Base-by-base conservation (phyloP, 257 asterid genomes). In the Parsonsia alboflavescens region DNA sequence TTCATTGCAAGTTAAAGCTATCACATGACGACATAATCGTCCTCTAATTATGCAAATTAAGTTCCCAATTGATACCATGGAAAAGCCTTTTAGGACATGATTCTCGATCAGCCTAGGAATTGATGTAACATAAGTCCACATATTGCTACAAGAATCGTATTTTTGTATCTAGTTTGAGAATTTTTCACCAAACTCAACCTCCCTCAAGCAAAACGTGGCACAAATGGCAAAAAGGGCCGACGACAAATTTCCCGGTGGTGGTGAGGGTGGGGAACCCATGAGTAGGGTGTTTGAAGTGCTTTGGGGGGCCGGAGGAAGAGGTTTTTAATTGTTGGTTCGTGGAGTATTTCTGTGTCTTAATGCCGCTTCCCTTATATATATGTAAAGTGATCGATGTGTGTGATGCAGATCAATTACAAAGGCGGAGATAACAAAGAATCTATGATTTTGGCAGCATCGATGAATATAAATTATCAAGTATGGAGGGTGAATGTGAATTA, bases 41-140 rank as follows among this genome's bases (percentile, higher is more conserved):
- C 93, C 89, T 10, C 90, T 88, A 9, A 88, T 83, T 30, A 83
- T 59, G 76, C 80, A 86, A 10, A 86, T 74, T 0, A 75, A 77
- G 19, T 75, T 78, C 19, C 76, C 79, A 8, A 81, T 56, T 10
- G 88, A 78, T 1, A 68, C 66, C 86, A 78, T 83, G 7, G 89
- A 83, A 11, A 84, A 88, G 22, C 82, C 89, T 73, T 81, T 82
- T 7, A 88, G 64, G 46, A 80, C 82, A 0, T 88, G 90, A 16
- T 74, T 76, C 19, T 79, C 53, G 7, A 24, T 28, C 0, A 84
- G 68, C 4, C 78, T 79, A 0, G 86, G 86, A 33, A 86, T 71
- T 3, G 77, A 73, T 19, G 77, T 86, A 33, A 78, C 85, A 28
- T 53, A 63, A 19, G n/a, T 78, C 76, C 80, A 76, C 0, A 78